phyloP scores from a whole-genome alignment of 2,329 filamentous ascomycete genomes.

The Akanthomyces lecanii region DNA sequence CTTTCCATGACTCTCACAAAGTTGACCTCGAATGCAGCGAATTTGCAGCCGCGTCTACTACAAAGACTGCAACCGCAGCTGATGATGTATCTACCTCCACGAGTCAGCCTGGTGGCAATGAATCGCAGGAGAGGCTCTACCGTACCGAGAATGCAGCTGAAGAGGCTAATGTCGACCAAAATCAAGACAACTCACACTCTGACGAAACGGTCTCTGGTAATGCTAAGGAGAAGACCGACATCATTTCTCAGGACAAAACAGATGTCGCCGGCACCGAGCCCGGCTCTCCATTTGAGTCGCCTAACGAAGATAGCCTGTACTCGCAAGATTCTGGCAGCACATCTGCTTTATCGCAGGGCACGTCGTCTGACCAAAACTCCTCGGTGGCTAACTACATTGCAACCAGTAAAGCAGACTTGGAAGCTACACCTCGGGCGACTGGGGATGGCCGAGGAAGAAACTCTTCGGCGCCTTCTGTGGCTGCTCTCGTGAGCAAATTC shows the following conservation, averaged over 20 bases:
- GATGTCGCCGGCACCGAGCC: neutral
- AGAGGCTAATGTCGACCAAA: neutral
- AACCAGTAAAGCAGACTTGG: neutral
- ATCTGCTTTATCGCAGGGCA: neutral
- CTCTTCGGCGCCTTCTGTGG: conserved; percentile 22
- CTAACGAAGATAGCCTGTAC: neutral
- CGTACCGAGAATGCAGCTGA: neutral
- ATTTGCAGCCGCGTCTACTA: neutral
- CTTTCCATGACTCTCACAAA: conserved; percentile 5
- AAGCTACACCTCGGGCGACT: neutral
- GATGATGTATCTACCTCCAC: neutral
- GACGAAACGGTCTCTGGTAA: neutral
- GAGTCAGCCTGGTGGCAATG: neutral
- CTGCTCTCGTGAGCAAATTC: conserved; percentile 26
- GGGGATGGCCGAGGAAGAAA: neutral
- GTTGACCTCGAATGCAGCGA: neutral
- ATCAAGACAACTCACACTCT: neutral
- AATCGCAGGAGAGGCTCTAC: neutral
- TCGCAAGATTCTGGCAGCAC: neutral
- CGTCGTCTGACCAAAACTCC: neutral
- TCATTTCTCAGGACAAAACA: neutral
- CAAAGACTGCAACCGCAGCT: neutral
- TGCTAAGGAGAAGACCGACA: neutral
- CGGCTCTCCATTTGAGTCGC: neutral
- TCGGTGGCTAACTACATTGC: neutral